phyloP scores from a whole-genome alignment of 176 grass and related monocot genomes.

The Phragmites australis region DNA sequence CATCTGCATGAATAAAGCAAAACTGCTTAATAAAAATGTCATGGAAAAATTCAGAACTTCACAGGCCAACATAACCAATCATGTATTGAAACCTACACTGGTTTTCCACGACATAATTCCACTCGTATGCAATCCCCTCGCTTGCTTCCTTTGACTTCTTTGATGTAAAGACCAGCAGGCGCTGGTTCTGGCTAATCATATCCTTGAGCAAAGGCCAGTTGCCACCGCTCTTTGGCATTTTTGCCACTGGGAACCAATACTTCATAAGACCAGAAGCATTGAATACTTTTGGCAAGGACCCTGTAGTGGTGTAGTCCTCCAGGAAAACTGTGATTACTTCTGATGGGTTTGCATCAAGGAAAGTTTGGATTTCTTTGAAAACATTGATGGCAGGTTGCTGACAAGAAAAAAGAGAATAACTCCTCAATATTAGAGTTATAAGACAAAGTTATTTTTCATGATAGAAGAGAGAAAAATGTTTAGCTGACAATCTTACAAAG shows the following conservation, averaged over 20 bases:
- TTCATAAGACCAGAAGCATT: constrained; percentile 79
- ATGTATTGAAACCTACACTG: constrained; percentile 56
- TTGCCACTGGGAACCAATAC: constrained; percentile 80
- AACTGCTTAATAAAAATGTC: neutral
- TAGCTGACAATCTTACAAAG: constrained; percentile 54
- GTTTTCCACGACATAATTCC: constrained; percentile 84
- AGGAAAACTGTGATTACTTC: constrained; percentile 88
- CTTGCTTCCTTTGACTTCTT: constrained; percentile 75
- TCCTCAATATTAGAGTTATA: constrained; percentile 33
- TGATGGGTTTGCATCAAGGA: constrained; percentile 78
- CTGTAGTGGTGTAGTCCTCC: constrained; percentile 79
- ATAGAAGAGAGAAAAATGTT: neutral
- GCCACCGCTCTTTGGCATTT: constrained; percentile 80
- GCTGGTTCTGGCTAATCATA: constrained; percentile 78
- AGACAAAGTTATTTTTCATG: neutral
- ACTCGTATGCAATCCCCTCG: constrained; percentile 78
- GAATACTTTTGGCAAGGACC: constrained; percentile 77
- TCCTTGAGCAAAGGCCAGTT: constrained; percentile 87
- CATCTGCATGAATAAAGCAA: constrained; percentile 53
- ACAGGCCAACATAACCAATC: neutral
- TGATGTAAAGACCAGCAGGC: constrained; percentile 87
- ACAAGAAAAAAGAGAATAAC: neutral
- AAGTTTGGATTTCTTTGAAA: constrained; percentile 72
- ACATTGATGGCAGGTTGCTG: constrained; percentile 87
- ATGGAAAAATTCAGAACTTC: constrained; percentile 7